Base-by-base conservation (phyloP, 306 rosid genomes). In the Mimosa pudica region DNA sequence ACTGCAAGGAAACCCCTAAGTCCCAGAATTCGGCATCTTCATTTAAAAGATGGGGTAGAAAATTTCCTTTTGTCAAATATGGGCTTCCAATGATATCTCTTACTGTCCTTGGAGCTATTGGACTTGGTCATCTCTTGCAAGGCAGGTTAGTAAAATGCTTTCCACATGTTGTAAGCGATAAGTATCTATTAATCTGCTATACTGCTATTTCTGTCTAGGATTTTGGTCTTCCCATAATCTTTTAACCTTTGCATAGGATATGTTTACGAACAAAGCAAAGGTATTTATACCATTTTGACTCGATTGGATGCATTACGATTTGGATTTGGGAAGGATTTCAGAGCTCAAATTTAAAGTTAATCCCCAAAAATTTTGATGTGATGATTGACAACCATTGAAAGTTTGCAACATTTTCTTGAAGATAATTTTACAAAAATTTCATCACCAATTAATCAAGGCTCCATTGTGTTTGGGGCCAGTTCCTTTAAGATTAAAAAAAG, bases 1-100 rank as follows among this genome's bases (percentile, higher is more conserved):
- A 51, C 46, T 71, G 57, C 74, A 41, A 47, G 20, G 7, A 80
- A 76, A 71, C 63, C 72, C 5, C 77, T 66, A 69, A 61, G 75
- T 47, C 75, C 82, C 85, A 71, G 64, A 78, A 57, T 30, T 38
- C 90, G 8, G 77, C 72, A 24, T 55, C 88, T 0, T 78, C 93
- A 12, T 92, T 88, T 71, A 91, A 85, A 73, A 82, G 93, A 87
- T 88, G 91, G 95, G 97, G 97, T 7, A 87, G 94, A 82, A 89
- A 38, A 78, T 70, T 85, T 70, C 97, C 98, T 36, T 94, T 94
- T 85, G 8, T 94, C 76, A 83, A 97, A 82, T 91, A 92, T 60
- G 98, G 97, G 57, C 93, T 92, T 71, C 98, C 97, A 60, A 92
- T 92, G 97, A 91, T 95, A 80, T 92, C 98, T 24, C 93, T 92